These are phyloP conservation scores for Triglochin maritima DNA, from an alignment of 106 monocot genomes.

Conservation along the genomic window DNA sequence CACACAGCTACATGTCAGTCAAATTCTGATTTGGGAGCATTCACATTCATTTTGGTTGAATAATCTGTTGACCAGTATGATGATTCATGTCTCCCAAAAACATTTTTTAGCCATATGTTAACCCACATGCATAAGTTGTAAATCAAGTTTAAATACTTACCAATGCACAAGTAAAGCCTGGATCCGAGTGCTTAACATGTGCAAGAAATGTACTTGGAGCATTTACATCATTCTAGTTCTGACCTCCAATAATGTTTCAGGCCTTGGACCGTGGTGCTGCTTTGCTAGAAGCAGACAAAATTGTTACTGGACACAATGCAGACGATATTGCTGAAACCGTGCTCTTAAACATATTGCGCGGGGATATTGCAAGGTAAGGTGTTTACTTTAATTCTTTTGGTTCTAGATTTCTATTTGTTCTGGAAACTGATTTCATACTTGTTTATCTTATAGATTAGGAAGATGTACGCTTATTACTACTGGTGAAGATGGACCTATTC, in stretches of 20 bases:
- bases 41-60: too few relatives aligned
- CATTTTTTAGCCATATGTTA: too few relatives aligned
- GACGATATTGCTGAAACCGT: slow-evolving; percentile 99
- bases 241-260: slow-evolving; percentile 15
- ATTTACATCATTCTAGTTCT: neutral
- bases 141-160: too few relatives aligned
- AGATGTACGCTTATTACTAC: slow-evolving; percentile 90
- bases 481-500: slow-evolving; percentile 99
- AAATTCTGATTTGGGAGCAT: too few relatives aligned
- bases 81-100: too few relatives aligned
- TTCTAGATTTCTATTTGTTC: neutral
- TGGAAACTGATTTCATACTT: neutral
- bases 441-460: slow-evolving; percentile 50
- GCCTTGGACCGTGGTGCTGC: slow-evolving; percentile 97
- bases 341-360: slow-evolving; percentile 82
- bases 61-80: too few relatives aligned
- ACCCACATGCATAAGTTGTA: too few relatives aligned
- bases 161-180: too few relatives aligned
- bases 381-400: neutral
- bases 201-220: too few relatives aligned
- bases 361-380: slow-evolving; percentile 88
- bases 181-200: too few relatives aligned
- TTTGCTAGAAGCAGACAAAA: slow-evolving; percentile 69
- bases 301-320: slow-evolving; percentile 99
- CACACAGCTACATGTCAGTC: too few relatives aligned